These are phyloP conservation scores for Martensiomyces pterosporus DNA, from an alignment of 192 early-diverging fungal species.

Conservation along the genomic window DNA sequence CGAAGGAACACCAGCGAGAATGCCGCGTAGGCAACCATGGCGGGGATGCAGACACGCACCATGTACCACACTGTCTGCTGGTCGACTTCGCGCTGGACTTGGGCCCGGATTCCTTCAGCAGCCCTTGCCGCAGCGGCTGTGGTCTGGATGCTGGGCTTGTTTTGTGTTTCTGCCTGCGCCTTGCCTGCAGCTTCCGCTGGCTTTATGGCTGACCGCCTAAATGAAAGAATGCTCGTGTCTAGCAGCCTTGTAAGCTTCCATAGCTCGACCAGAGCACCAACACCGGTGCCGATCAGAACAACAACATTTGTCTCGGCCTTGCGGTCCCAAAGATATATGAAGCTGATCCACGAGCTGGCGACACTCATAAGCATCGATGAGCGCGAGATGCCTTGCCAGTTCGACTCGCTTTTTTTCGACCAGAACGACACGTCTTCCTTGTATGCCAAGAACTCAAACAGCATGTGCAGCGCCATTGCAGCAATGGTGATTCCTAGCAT, in stretches of 20 bases:
- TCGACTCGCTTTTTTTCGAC: conserved; percentile 30
- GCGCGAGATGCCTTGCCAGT: conserved; percentile 45
- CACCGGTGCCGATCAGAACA: conserved; percentile 44
- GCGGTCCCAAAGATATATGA: conserved; percentile 52
- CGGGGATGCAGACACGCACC: conserved; percentile 40
- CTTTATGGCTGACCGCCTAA: neutral
- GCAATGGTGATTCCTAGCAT: conserved; percentile 52
- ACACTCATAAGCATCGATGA: conserved; percentile 51
- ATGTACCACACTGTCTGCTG: conserved; percentile 52
- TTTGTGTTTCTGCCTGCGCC: neutral
- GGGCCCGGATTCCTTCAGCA: conserved; percentile 3
- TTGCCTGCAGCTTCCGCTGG: neutral
- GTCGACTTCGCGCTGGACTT: conserved; percentile 48
- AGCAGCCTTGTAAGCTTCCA: conserved; percentile 53
- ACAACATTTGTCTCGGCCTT: conserved; percentile 50
- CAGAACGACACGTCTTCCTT: conserved; percentile 57
- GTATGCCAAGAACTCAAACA: conserved; percentile 57
- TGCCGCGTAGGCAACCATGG: conserved; percentile 45
- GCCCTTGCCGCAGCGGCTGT: no score
- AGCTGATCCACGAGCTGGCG: conserved; percentile 46
- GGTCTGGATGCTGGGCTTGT: no score
- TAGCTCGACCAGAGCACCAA: conserved; percentile 44
- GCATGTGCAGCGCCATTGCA: conserved; percentile 49
- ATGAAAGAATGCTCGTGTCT: conserved; percentile 8
- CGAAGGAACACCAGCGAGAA: conserved; percentile 49